Conservation (phyloP, 768 basidiomycete genomes). For the Hygrophorus russula region DNA sequence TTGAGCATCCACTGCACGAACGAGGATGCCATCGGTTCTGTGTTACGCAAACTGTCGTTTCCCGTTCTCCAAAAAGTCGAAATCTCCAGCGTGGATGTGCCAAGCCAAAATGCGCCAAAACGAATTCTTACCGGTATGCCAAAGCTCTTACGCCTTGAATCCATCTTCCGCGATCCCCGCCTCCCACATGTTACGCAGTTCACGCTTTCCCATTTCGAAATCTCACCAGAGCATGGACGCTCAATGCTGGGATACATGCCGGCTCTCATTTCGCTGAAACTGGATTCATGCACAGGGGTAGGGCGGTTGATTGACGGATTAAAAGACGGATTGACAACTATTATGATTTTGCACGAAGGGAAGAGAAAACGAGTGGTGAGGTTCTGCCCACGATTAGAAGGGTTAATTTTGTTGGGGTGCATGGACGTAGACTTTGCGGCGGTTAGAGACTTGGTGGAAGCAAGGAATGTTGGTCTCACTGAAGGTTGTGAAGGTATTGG, state of each 20-base stretch:
- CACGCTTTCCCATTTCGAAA: constrained; percentile 34
- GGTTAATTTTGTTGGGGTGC: constrained; percentile 42
- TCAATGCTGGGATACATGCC: constrained; percentile 43
- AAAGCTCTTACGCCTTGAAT: constrained; percentile 35
- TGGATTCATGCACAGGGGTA: constrained; percentile 35
- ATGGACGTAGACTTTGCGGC: constrained; percentile 26
- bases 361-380: constrained; percentile 25
- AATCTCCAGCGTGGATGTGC: constrained; percentile 25
- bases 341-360: constrained; percentile 5
- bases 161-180: constrained; percentile 46
- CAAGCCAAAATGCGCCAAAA: no score
- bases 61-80: constrained; percentile 34
- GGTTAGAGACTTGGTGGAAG: constrained; percentile 25
- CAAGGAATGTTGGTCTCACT: constrained; percentile 17
- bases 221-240: constrained; percentile 26
- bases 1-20: constrained; percentile 30
- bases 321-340: constrained; percentile 16
- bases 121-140: constrained; percentile 8
- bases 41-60: constrained; percentile 32
- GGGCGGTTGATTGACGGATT: constrained; percentile 28
- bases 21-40: constrained; percentile 25
- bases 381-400: constrained; percentile 38
- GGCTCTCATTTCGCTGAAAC: constrained; percentile 31
- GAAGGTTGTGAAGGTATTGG: not conserved
- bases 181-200: constrained; percentile 39